Conservation (phyloP, 257 asterid genomes). For the Dorcoceras hygrometricum region DNA sequence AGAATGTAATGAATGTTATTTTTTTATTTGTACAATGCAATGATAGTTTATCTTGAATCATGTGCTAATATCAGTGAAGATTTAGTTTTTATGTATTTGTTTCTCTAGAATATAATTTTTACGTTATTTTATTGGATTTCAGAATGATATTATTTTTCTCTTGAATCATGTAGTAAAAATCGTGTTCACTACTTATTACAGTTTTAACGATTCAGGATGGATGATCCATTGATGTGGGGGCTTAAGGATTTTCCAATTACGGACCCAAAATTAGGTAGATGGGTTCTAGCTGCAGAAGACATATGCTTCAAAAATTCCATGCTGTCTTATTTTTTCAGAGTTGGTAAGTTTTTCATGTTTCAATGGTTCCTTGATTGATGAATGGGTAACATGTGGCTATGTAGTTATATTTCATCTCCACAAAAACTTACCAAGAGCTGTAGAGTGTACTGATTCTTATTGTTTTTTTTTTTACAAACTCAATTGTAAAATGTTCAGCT, state of each 20-base stretch:
- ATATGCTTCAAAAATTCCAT: conserved; percentile 79
- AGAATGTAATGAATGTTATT: not conserved
- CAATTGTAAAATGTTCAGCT: not conserved
- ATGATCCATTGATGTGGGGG: conserved; percentile 97
- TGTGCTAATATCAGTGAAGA: not conserved
- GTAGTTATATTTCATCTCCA: not conserved
- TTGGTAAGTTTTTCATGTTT: conserved; percentile 52
- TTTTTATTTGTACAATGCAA: conserved; percentile 8
- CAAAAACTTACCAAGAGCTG: not conserved
- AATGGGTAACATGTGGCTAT: not conserved
- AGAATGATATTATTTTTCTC: conserved; percentile 3
- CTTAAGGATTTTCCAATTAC: conserved; percentile 69
- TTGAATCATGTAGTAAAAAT: not conserved
- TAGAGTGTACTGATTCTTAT: not conserved
- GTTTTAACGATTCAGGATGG: conserved; percentile 58
- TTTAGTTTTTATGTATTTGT: not conserved
- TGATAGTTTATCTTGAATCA: not conserved
- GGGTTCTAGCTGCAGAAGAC: conserved; percentile 98
- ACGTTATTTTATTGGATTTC: not conserved
- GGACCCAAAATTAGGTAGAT: conserved; percentile 66
- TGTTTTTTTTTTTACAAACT: not conserved
- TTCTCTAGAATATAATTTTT: not conserved
- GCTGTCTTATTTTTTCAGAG: conserved; percentile 75
- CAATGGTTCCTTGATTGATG: conserved; percentile 22
- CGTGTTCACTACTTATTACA: conserved; percentile 4